Base-by-base conservation (phyloP, 164 flowering plant genomes). In the Aristolochia californica region DNA sequence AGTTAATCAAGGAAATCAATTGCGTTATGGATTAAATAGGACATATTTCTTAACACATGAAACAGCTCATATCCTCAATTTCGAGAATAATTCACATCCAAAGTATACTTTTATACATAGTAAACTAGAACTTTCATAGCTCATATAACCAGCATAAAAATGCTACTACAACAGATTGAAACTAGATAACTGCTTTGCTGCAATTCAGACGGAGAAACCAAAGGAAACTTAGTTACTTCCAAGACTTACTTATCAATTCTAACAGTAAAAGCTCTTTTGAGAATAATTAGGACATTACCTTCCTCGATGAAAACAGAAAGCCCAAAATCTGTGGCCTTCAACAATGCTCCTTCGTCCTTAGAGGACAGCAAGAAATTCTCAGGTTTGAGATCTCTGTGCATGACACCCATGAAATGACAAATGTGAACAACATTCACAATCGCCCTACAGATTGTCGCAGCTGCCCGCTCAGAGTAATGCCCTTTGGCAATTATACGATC, bases 291-390 rank as follows among this genome's bases (percentile, higher is more conserved):
- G 62, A 43, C 45, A 14, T 61, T 65, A 87, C 98, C 95, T 73
- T 88, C 98, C 70, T 88, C 87, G 53, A 88, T 87, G 68, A 87
- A 91, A 18, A 91, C 95, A 0, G 98, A 91, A 56, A 91, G 57
- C 60, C 98, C 98, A 56, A 91, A 91, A 79, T 88, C 98, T 0
- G 97, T 91, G 5, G 98, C 94, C 75, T 91, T 91, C 64, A 91
- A 53, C 47, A 67, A 61, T 11, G 98, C 82, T 56, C 69, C 66
- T 57, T 83, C 91, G 38, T 68, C 81, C 75, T 84, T 84, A 66
- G 75, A 84, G 0, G 98, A 77, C 18, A 91, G 70, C 78, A 91
- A 74, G 83, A 91, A 91, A 72, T 91, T 91, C 79, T 91, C 95
- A 8, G 98, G 98, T 71, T 91, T 90, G 50, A 90, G 79, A 62